These are phyloP conservation scores for Yarrowia yakushimensis DNA, from an alignment of 805 yeast genomes.

Conservation along the genomic window DNA sequence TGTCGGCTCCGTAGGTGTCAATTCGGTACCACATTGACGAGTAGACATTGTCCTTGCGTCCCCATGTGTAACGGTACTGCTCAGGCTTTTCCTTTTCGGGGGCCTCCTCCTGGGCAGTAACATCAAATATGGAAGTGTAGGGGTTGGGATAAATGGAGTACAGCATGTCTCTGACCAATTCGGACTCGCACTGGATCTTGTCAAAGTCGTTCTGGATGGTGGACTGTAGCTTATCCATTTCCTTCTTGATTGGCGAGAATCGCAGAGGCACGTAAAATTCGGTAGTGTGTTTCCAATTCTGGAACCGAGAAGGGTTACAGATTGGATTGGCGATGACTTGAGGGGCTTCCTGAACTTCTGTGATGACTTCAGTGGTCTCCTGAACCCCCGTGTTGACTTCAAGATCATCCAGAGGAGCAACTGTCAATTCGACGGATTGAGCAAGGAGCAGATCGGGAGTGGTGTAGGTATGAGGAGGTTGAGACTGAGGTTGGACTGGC, in stretches of 20 bases:
- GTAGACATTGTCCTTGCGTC: not conserved
- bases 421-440: no score
- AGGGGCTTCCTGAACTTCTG: no score
- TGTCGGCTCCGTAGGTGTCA: not conserved
- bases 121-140: not conserved
- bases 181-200: not conserved
- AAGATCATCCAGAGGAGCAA: no score
- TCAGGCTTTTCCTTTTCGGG: not conserved
- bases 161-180: not conserved
- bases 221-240: not conserved
- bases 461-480: no score
- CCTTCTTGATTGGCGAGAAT: not conserved
- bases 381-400: no score
- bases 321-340: not conserved
- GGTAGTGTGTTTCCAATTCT: not conserved
- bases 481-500: no score
- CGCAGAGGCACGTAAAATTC: not conserved
- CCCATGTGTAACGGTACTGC: not conserved
- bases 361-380: no score
- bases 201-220: not conserved
- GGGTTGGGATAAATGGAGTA: not conserved
- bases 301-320: not conserved
- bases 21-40: slow-evolving; percentile 1
- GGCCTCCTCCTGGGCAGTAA: not conserved
- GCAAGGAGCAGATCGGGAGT: no score